Evolutionary conservation across 306 rosid genomes (phyloP).

Genomic region (Cucurbita moschata): DNA sequence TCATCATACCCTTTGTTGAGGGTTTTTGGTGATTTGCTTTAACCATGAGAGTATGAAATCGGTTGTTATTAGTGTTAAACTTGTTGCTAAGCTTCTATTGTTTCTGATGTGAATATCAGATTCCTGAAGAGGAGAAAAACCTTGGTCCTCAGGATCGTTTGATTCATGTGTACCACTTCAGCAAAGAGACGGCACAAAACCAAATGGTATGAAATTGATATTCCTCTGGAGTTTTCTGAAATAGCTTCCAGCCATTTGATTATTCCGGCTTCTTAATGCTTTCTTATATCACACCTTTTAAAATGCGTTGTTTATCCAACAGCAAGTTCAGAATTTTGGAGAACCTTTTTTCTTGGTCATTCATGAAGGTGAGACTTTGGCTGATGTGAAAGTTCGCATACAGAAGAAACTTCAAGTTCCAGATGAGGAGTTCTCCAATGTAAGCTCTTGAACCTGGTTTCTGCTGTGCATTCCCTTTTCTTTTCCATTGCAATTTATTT

Average conservation of each 20-base stretch:
- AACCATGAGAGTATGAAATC: background rate
- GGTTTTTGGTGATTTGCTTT: background rate
- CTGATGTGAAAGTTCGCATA: slow-evolving; percentile 66
- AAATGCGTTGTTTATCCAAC: slow-evolving; percentile 9
- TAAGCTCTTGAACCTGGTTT: slow-evolving; percentile 4
- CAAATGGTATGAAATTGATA: slow-evolving; percentile 34
- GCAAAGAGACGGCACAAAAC: slow-evolving; percentile 56
- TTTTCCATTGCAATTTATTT: background rate
- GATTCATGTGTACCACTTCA: slow-evolving; percentile 86
- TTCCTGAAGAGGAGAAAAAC: slow-evolving; percentile 78
- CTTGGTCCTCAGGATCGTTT: slow-evolving; percentile 61
- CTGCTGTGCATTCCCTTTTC: background rate
- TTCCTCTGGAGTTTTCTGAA: background rate
- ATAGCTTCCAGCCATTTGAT: background rate
- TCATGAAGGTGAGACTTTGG: slow-evolving; percentile 67
- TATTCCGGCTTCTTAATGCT: background rate
- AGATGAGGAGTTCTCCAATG: slow-evolving; percentile 79
- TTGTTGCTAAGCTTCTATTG: background rate
- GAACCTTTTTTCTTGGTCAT: slow-evolving; percentile 84
- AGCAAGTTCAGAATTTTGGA: slow-evolving; percentile 90
- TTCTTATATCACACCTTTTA: background rate
- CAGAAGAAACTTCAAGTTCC: slow-evolving; percentile 81
- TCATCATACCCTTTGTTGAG: background rate
- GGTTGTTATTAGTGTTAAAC: background rate
- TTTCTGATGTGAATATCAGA: slow-evolving; percentile 21